Base-by-base conservation (phyloP, 2,329 filamentous ascomycete species). In the Daldinia eschscholtzii region DNA sequence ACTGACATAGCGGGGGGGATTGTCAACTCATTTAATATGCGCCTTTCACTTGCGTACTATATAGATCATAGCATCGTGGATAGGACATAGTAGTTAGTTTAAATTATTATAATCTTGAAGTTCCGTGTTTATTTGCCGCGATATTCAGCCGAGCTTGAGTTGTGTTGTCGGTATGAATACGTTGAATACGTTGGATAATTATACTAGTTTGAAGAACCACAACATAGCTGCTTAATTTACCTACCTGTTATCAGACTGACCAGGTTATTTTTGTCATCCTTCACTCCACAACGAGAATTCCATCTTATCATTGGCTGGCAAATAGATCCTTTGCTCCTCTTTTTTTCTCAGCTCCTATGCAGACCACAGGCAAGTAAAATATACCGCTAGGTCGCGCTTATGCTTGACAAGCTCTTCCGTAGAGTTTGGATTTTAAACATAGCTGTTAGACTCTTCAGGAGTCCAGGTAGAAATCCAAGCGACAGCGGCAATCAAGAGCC, bases 401-500 rank as follows among this genome's bases (percentile, higher is more conserved):
- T 48, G 28, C 10, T 48, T 15, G 2, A 48, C 23, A 28, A 26
- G 2, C 23, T 12, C 44, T 15, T 4, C 15, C 18, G 18, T 46
- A 48, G 12, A 48, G 6, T 26, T 26, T n/a, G 12, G 23, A 28
- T 26, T 12, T 50, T 28, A 12, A n/a, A 61, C 57, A 33, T 68
- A 62, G 10, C 37, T 65, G 18, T 59, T 39, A 4, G 65, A 30
- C 37, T 63, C 42, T 37, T 68, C 68, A 10, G 68, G 63, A 12
- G 50, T 30, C 66, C 62, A 67, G 5, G 57, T 68, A 23, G 65
- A 56, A 48, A 71, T 62, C 65, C 62, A 71, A 33, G 65, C 59
- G n/a, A 59, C 63, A 39, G 57, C 58, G 23, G 58, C 52, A 12
- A 69, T 68, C 37, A 71, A 39, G 62, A 71, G 46, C 68, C 68